Evolutionary conservation across 768 basidiomycete genomes (phyloP).

Genomic region (Boletales sp.): DNA sequence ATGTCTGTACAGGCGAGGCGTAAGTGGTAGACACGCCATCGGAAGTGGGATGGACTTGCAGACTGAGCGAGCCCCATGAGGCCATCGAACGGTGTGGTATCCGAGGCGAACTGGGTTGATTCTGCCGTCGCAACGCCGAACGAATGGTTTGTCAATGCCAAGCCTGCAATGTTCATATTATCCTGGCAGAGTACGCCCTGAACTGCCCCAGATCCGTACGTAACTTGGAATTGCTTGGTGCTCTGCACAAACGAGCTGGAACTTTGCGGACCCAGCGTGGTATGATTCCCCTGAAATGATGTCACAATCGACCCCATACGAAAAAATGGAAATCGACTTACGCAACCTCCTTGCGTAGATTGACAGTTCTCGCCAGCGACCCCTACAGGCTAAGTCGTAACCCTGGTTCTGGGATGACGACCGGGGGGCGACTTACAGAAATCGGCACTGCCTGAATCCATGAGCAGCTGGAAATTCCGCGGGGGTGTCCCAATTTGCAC

Average conservation of each 20-base stretch:
- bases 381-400: constrained; percentile 23
- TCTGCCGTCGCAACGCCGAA: constrained; percentile 68
- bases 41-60: constrained; percentile 35
- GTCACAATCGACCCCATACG: constrained; percentile 15
- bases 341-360: constrained; percentile 40
- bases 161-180: constrained; percentile 59
- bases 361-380: constrained; percentile 55
- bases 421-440: constrained; percentile 36
- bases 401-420: background rate
- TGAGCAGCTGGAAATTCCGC: constrained; percentile 50
- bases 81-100: constrained; percentile 58
- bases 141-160: constrained; percentile 51
- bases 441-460: constrained; percentile 72
- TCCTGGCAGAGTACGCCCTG: constrained; percentile 61
- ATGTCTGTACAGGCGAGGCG: constrained; percentile 30
- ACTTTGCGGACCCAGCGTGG: constrained; percentile 56
- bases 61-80: constrained; percentile 77
- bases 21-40: background rate
- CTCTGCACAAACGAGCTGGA: constrained; percentile 62
- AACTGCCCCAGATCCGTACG: constrained; percentile 71
- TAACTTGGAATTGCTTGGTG: constrained; percentile 50
- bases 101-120: constrained; percentile 54
- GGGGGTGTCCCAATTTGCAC: constrained; percentile 68
- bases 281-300: constrained; percentile 53
- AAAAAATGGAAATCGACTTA: constrained; percentile 21